A percentile compares a stretch with the other conserved stretches of the same genome.
Evolutionary conservation across 495 filamentous ascomycete genomes (phyloP).

Genomic region (Durotheca rogersii): DNA sequence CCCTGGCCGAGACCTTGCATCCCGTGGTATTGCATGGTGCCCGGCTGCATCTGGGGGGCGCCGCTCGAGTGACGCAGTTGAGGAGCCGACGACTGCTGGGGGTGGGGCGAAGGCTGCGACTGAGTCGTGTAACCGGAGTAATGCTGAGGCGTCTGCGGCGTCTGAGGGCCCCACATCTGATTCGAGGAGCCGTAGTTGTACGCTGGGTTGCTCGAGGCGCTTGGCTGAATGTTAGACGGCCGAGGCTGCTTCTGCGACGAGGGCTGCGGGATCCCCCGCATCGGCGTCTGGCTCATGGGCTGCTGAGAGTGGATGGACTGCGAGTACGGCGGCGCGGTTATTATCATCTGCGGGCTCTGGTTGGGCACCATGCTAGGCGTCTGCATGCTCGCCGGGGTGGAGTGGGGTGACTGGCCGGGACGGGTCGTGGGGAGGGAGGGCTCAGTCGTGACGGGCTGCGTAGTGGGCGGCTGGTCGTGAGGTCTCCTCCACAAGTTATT

Average conservation of each 20-base stretch:
- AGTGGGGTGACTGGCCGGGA: slow-evolving; percentile 52
- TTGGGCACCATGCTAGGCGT: slow-evolving; percentile 47
- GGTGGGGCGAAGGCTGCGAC: slow-evolving; percentile 58
- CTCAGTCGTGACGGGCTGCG: slow-evolving; percentile 51
- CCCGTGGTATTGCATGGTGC: slow-evolving; percentile 56
- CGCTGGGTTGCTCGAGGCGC: slow-evolving; percentile 39
- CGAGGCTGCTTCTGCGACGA: slow-evolving; percentile 50
- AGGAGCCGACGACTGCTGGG: slow-evolving; percentile 59
- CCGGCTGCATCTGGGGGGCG: slow-evolving; percentile 61
- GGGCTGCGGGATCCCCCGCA: slow-evolving; percentile 53
- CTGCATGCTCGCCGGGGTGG: slow-evolving; percentile 42
- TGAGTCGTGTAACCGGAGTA: slow-evolving; percentile 51
- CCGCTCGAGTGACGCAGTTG: slow-evolving; percentile 62
- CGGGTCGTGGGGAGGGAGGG: slow-evolving; percentile 47
- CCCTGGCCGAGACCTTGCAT: slow-evolving; percentile 62
- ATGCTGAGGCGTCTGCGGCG: slow-evolving; percentile 50
- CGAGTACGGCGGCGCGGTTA: slow-evolving; percentile 53
- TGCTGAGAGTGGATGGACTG: slow-evolving; percentile 55
- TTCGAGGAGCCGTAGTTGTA: slow-evolving; percentile 53
- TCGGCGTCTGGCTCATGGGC: slow-evolving; percentile 50
- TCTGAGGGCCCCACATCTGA: slow-evolving; percentile 52
- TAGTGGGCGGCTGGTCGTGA: slow-evolving; percentile 66
- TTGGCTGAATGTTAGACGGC: slow-evolving; percentile 46
- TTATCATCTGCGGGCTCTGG: slow-evolving; percentile 59
- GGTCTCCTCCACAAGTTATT: slow-evolving; percentile 75